Base-by-base conservation (phyloP, 202 grass and related monocot species). In the Cymbopogon flexuosus region DNA sequence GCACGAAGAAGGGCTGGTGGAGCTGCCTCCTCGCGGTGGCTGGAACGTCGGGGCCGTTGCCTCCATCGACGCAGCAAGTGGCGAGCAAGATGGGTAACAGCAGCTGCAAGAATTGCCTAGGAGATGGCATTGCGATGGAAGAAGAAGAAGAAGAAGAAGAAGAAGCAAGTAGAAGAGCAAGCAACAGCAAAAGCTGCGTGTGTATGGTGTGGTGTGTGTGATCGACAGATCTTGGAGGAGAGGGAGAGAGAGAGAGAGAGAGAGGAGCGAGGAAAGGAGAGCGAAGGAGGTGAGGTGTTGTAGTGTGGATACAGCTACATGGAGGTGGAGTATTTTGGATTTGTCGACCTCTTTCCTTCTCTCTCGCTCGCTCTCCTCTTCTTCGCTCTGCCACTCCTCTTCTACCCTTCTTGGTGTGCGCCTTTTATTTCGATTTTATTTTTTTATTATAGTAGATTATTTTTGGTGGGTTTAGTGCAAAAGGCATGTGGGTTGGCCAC, bases 1-100 rank as follows among this genome's bases (percentile, higher is more conserved):
- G 88, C n/a, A 58, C 54, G 19, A 86, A 45, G 79, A 89, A 89
- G 6, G 88, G 88, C 84, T 89, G 84, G 69, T 89, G 88, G 18
- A 89, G 88, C 75, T 86, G 88, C 79, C 88, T 75, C 84, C 88
- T 79, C 6, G 83, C 76, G 0, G 81, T 63, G 52, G 69, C 71
- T n/a, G 11, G 64, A 6, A 16, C 65, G 57, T 57, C 63, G 14
- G 43, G 21, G 3, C 30, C 59, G 21, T 42, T 24, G 54, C 10
- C 81, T 72, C 77, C 82, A 81, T 72, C 1, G 58, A 57, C 65
- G 59, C 78, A 52, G 68, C 69, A 52, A 16, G 57, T 43, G 33
- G n/a, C 68, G 43, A 90, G 68, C 79, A 90, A 33, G 62, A 54
- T 68, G 14, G 75, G 77, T 10, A 89, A 23, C 27, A 83, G n/a